Evolutionary conservation across 179 eudicot species (phyloP).

Genomic region (Spergularia azorica): DNA sequence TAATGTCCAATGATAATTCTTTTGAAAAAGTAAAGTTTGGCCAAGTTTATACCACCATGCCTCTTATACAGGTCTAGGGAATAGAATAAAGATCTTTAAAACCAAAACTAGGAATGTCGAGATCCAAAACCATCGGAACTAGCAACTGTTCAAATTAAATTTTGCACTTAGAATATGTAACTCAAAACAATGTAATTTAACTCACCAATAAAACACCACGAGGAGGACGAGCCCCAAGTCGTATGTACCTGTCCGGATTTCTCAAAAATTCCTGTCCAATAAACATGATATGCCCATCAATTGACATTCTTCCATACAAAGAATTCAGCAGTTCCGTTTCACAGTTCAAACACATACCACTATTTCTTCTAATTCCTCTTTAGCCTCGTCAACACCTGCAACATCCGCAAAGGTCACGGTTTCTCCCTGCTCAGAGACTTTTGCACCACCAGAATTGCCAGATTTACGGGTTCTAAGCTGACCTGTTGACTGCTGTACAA

Average conservation of each 20-base stretch:
- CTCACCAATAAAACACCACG: conserved; percentile 98
- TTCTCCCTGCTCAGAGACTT: conserved; percentile 82
- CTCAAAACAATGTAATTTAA: conserved; percentile 9
- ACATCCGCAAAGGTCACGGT: conserved; percentile 85
- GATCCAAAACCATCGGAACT: too few relatives aligned
- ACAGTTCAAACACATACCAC: conserved; percentile 56
- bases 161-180: too few relatives aligned
- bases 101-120: not conserved
- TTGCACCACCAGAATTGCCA: conserved; percentile 71
- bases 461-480: conserved; percentile 82
- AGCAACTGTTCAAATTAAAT: too few relatives aligned
- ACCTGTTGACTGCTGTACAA: conserved; percentile 64
- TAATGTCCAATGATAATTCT: not conserved
- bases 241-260: conserved; percentile 77
- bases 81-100: not conserved
- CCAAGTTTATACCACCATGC: not conserved
- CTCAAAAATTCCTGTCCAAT: conserved; percentile 79
- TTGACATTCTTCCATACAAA: not conserved
- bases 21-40: too few relatives aligned
- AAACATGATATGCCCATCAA: conserved; percentile 18
- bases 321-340: not conserved
- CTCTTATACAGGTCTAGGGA: not conserved
- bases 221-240: conserved; percentile 99
- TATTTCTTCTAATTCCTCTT: conserved; percentile 97
- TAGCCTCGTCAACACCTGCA: conserved; percentile 99